phyloP scores from a whole-genome alignment of 139 green algal genomes.

The Marvania coccoides region DNA sequence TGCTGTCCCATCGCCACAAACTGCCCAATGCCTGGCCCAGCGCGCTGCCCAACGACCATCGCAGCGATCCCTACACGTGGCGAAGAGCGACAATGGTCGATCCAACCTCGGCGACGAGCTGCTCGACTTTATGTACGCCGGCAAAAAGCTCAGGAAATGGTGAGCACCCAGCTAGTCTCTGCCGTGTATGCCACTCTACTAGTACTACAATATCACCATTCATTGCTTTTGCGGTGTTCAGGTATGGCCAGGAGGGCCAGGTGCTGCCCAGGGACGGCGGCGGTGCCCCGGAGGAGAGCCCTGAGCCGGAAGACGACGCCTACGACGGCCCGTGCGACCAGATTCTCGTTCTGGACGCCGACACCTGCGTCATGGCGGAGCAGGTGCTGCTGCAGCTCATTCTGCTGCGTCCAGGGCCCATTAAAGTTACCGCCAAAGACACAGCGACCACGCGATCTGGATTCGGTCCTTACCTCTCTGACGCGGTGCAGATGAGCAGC shows the following conservation, averaged over 20 bases:
- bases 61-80: too few relatives aligned
- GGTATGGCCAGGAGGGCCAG: constrained; percentile 21
- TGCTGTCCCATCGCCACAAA: too few relatives aligned
- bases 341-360: constrained; percentile 16
- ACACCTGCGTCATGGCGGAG: constrained; percentile 21
- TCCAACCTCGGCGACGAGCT: constrained; percentile 26
- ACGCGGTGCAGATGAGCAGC: constrained; percentile 19
- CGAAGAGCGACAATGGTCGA: neutral
- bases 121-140: constrained; percentile 32
- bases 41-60: too few relatives aligned
- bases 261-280: constrained; percentile 21
- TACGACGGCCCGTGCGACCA: neutral
- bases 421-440: constrained; percentile 15
- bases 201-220: neutral
- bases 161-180: neutral
- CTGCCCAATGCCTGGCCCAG: too few relatives aligned
- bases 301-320: constrained; percentile 4
- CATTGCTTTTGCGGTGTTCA: neutral
- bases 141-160: constrained; percentile 29
- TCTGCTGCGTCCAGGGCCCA: constrained; percentile 6
- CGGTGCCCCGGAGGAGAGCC: neutral
- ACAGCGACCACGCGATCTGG: neutral
- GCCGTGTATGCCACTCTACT: neutral
- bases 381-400: constrained; percentile 34
- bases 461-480: constrained; percentile 29